Evolutionary conservation across 192 early-diverging fungal species (phyloP).

Genomic region (Coemansia sp.): DNA sequence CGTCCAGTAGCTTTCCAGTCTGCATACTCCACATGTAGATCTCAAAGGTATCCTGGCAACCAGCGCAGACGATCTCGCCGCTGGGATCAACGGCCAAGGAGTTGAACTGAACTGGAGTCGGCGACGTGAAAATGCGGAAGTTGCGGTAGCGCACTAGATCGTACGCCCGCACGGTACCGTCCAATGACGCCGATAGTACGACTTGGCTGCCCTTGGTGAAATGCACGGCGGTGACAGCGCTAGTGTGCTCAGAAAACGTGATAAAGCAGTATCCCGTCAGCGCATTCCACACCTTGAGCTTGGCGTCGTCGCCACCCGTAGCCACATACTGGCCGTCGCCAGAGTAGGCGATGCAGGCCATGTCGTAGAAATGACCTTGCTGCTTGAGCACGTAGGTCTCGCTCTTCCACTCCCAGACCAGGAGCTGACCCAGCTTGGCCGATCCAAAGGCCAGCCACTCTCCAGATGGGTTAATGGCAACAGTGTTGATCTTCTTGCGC

Average conservation of each 20-base stretch:
- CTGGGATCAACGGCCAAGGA: slow-evolving; percentile 93
- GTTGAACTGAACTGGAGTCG: slow-evolving; percentile 93
- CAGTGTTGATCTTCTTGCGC: slow-evolving; percentile 88
- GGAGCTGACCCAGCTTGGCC: slow-evolving; percentile 88
- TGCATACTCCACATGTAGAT: slow-evolving; percentile 99
- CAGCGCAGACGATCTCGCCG: slow-evolving; percentile 97
- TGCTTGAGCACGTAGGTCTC: slow-evolving; percentile 99
- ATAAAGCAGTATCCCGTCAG: slow-evolving; percentile 97
- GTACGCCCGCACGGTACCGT: slow-evolving; percentile 98
- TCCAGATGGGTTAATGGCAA: slow-evolving; percentile 86
- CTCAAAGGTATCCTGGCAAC: slow-evolving; percentile 92
- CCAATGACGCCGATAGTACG: slow-evolving; percentile 91
- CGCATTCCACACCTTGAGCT: slow-evolving; percentile 98
- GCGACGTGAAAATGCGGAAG: slow-evolving; percentile 96
- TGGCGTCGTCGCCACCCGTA: slow-evolving; percentile 96
- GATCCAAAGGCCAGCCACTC: slow-evolving; percentile 99
- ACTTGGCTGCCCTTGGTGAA: slow-evolving; percentile 92
- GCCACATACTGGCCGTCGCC: slow-evolving; percentile 92
- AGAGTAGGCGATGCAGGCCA: slow-evolving; percentile 88
- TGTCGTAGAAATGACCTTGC: slow-evolving; percentile 97
- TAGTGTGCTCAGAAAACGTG: slow-evolving; percentile 93
- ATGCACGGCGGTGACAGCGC: slow-evolving; percentile 77
- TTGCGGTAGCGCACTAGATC: slow-evolving; percentile 98
- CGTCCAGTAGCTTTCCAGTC: slow-evolving; percentile 96
- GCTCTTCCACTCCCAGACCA: slow-evolving; percentile 99